These are phyloP conservation scores for Globisporangium yorkense DNA, from an alignment of 352 stramenopile species.

Conservation along the genomic window DNA sequence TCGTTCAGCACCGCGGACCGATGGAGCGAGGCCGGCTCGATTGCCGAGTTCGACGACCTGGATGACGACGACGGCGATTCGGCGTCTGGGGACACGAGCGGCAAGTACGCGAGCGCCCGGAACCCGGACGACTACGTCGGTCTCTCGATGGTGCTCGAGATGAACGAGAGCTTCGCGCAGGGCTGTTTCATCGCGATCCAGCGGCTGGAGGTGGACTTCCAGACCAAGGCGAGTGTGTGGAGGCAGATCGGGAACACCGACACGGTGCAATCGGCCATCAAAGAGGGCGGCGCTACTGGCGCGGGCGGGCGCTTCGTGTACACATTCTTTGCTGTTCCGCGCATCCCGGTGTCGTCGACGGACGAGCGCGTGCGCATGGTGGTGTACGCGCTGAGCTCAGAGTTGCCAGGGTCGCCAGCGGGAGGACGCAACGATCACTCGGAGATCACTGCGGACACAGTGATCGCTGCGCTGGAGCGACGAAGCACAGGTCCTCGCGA, in stretches of 20 bases:
- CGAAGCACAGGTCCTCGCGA: conserved; percentile 41
- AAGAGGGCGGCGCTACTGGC: conserved; percentile 24
- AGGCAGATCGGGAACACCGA: conserved; percentile 77
- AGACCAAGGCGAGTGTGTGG: conserved; percentile 45
- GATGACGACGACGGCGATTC: conserved; percentile 23
- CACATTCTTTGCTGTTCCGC: conserved; percentile 78
- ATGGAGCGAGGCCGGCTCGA: conserved; percentile 38
- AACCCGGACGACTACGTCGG: conserved; percentile 57
- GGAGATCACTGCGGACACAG: conserved; percentile 63
- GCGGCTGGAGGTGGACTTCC: conserved; percentile 36
- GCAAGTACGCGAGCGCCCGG: conserved; percentile 5
- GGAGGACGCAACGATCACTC: conserved; percentile 47
- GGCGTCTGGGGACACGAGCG: conserved; percentile 3
- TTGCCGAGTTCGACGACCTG: conserved; percentile 40
- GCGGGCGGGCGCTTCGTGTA: conserved; percentile 55
- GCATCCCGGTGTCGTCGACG: conserved; percentile 46
- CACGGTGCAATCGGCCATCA: conserved; percentile 58
- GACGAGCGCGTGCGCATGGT: conserved; percentile 75
- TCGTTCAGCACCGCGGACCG: conserved; percentile 61
- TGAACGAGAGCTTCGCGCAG: conserved; percentile 65
- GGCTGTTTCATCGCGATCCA: conserved; percentile 82
- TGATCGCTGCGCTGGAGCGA: conserved; percentile 66
- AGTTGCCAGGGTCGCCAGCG: conserved; percentile 24
- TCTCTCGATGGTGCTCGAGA: conserved; percentile 79
- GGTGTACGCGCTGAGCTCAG: conserved; percentile 53